Evolutionary conservation across 257 asterid genomes (phyloP).

Genomic region (Leonotis leonurus): DNA sequence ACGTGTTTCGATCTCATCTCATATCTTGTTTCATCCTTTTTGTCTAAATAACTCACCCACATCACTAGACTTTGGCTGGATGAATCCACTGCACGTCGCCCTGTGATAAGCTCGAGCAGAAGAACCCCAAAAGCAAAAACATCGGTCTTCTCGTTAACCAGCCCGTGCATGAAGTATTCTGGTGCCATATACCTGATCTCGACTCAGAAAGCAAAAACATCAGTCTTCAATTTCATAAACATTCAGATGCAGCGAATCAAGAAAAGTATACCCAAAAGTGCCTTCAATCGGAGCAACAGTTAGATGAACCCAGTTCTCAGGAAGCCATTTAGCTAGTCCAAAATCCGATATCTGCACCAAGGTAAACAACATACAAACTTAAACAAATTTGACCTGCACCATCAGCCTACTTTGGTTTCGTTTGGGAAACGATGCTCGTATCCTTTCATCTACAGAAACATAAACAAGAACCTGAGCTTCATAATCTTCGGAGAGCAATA

Average conservation of each 20-base stretch:
- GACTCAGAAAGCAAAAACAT: not conserved
- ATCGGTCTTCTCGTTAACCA: constrained; percentile 82
- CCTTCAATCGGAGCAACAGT: constrained; percentile 95
- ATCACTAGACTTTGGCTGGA: constrained; percentile 83
- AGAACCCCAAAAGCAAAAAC: constrained; percentile 97
- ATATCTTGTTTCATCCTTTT: not conserved
- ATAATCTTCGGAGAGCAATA: constrained; percentile 67
- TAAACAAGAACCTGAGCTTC: constrained; percentile 64
- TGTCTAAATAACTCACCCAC: constrained; percentile 52
- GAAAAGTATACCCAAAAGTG: constrained; percentile 75
- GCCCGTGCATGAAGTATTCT: constrained; percentile 93
- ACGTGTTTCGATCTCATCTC: not conserved
- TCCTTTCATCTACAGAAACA: not conserved
- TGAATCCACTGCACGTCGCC: constrained; percentile 89
- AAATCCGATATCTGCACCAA: constrained; percentile 81
- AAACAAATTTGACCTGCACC: no score
- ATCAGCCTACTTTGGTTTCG: no score
- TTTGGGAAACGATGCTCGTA: not conserved
- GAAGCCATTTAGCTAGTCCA: constrained; percentile 98
- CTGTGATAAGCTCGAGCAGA: constrained; percentile 80
- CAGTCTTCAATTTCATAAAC: not conserved
- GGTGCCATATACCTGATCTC: constrained; percentile 88
- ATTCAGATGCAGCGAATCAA: not conserved
- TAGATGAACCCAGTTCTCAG: constrained; percentile 76
- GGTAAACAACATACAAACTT: no score